Conservation (phyloP, 176 grass and related monocot species). For the Cenchrus purpureus region DNA sequence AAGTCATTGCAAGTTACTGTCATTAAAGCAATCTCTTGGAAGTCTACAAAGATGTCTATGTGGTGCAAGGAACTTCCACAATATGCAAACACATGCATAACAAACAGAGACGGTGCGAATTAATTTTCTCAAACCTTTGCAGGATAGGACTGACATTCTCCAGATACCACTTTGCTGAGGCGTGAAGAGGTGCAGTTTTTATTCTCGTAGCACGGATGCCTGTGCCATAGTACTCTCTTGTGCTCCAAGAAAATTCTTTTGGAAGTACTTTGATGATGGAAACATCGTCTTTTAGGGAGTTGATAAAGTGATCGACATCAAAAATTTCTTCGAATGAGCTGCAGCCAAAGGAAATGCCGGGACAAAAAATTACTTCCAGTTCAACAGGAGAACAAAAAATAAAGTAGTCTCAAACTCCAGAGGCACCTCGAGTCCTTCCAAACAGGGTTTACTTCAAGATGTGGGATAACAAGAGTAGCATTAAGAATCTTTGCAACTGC, state of each 20-base stretch:
- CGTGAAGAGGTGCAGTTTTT: conserved; percentile 84
- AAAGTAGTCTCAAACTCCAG: conserved; percentile 18
- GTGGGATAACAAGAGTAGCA: conserved; percentile 86
- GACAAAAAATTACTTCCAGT: conserved; percentile 17
- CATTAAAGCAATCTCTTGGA: conserved; percentile 9
- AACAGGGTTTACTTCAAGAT: conserved; percentile 97
- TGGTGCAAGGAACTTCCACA: background rate
- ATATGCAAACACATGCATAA: background rate
- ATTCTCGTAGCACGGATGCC: conserved; percentile 84
- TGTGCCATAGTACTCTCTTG: conserved; percentile 86
- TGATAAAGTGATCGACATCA: conserved; percentile 85
- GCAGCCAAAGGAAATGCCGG: conserved; percentile 23
- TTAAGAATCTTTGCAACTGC: conserved; percentile 96
- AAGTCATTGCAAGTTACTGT: background rate
- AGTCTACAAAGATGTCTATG: background rate
- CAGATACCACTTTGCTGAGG: conserved; percentile 88
- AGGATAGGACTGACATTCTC: conserved; percentile 90
- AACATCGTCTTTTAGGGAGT: conserved; percentile 70
- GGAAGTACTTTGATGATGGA: conserved; percentile 64
- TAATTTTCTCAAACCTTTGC: conserved; percentile 64
- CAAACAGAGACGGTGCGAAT: background rate
- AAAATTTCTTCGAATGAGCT: conserved; percentile 92
- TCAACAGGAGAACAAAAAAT: conserved; percentile 18
- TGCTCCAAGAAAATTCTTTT: conserved; percentile 92
- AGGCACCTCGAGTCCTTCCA: conserved; percentile 92